phyloP scores from a whole-genome alignment of 805 yeast species.

The Debaryomyces tyrocola region DNA sequence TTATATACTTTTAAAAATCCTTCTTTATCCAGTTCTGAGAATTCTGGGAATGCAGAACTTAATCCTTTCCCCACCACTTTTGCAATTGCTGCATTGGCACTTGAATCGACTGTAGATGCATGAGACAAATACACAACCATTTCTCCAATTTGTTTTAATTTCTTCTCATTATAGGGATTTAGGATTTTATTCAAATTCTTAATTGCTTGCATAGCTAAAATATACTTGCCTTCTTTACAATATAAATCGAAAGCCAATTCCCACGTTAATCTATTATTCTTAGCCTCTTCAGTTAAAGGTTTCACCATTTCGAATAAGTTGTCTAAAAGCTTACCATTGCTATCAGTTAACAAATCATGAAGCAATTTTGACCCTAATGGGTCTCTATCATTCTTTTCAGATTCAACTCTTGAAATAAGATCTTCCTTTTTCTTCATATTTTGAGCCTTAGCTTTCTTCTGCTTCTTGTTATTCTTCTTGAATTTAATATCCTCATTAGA shows the following conservation, averaged over 20 bases:
- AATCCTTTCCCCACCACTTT: conserved; percentile 42
- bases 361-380: conserved; percentile 54
- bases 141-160: conserved; percentile 20
- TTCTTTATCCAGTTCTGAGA: conserved; percentile 15
- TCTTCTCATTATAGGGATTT: conserved; percentile 20
- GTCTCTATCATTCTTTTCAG: conserved; percentile 54
- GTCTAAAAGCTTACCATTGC: conserved; percentile 40
- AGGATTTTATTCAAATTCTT: conserved; percentile 41
- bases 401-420: conserved; percentile 46
- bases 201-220: conserved; percentile 45
- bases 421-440: conserved; percentile 52
- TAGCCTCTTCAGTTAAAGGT: conserved; percentile 45
- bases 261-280: conserved; percentile 39
- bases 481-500: conserved; percentile 13
- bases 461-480: conserved; percentile 43
- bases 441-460: conserved; percentile 55
- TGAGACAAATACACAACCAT: conserved; percentile 33
- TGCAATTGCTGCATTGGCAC: conserved; percentile 46
- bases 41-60: conserved; percentile 33
- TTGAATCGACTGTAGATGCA: conserved; percentile 31
- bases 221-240: conserved; percentile 44
- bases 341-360: conserved; percentile 20
- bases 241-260: conserved; percentile 42
- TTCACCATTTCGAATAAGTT: conserved; percentile 42
- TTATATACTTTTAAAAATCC: conserved; percentile 13